Conservation (phyloP, 2,329 filamentous ascomycete species). For the Neurospora sp. region DNA sequence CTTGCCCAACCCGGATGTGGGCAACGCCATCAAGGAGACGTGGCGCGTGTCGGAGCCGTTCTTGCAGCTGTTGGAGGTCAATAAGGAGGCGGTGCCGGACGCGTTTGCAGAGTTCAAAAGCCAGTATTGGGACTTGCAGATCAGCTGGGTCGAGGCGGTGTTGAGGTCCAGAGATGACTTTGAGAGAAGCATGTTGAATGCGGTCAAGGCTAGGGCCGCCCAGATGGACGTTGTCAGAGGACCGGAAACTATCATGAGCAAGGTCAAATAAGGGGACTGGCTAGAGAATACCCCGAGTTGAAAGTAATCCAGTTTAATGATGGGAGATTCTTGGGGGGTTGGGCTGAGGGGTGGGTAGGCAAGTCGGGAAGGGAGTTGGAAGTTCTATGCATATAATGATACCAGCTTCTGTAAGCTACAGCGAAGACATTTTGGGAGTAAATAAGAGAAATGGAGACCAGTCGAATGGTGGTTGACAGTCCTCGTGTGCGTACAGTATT, state of each 20-base stretch:
- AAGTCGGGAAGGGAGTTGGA: not conserved
- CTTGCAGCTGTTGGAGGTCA: constrained; percentile 66
- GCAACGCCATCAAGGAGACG: constrained; percentile 69
- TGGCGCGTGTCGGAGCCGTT: constrained; percentile 89
- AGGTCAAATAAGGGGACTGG: constrained; percentile 55
- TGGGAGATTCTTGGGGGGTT: not conserved
- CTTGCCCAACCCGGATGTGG: constrained; percentile 61
- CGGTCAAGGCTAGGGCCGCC: constrained; percentile 80
- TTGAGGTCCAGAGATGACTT: constrained; percentile 84
- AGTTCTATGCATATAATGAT: not conserved
- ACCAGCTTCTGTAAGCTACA: not conserved
- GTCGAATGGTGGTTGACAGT: not conserved
- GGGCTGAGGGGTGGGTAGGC: not conserved
- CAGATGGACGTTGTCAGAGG: constrained; percentile 74
- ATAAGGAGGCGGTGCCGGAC: constrained; percentile 61
- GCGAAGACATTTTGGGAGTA: not conserved
- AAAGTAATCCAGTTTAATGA: not conserved
- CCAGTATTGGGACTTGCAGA: constrained; percentile 86
- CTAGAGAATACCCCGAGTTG: not conserved
- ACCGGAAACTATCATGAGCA: constrained; percentile 87
- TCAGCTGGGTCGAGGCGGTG: constrained; percentile 92
- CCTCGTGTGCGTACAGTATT: too few relatives aligned
- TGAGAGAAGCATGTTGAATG: constrained; percentile 79
- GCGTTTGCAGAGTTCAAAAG: constrained; percentile 78
- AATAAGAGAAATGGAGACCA: not conserved